These are phyloP conservation scores for Flaveria ramosissima DNA, from an alignment of 129 eudicot species.

Conservation along the genomic window DNA sequence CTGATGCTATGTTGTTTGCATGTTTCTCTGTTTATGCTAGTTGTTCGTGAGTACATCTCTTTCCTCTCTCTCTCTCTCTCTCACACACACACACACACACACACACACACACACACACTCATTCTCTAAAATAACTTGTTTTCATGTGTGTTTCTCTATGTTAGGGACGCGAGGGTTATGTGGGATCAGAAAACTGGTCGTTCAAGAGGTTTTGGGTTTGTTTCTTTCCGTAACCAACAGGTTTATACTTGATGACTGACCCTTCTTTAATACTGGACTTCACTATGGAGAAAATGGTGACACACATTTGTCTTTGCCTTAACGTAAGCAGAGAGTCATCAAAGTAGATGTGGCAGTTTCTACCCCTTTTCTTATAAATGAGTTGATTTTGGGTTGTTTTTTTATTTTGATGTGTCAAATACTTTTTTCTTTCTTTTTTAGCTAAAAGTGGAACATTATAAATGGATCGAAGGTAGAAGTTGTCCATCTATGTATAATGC, in stretches of 20 bases:
- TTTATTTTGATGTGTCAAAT: background rate
- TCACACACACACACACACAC: background rate
- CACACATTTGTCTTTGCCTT: background rate
- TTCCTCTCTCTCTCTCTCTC: background rate
- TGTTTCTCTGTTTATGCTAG: conserved; percentile 84
- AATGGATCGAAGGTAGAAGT: background rate
- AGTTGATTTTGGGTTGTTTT: background rate
- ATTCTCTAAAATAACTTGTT: background rate
- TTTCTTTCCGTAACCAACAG: conserved; percentile 88
- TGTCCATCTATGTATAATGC: background rate
- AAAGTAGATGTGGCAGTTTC: background rate
- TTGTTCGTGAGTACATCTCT: conserved; percentile 75
- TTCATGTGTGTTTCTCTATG: background rate
- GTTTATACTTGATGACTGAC: conserved; percentile 33
- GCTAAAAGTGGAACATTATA: background rate
- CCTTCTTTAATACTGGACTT: background rate
- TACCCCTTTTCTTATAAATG: background rate
- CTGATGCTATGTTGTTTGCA: conserved; percentile 91
- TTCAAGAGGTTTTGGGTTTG: conserved; percentile 96
- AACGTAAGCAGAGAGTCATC: background rate
- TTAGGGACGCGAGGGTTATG: conserved; percentile 95
- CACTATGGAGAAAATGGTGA: background rate
- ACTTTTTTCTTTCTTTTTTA: background rate
- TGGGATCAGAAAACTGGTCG: conserved; percentile 98
- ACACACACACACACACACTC: background rate